These are phyloP conservation scores for Ammopiptanthus mongolicus DNA, from an alignment of 306 rosid genomes.

Conservation along the genomic window DNA sequence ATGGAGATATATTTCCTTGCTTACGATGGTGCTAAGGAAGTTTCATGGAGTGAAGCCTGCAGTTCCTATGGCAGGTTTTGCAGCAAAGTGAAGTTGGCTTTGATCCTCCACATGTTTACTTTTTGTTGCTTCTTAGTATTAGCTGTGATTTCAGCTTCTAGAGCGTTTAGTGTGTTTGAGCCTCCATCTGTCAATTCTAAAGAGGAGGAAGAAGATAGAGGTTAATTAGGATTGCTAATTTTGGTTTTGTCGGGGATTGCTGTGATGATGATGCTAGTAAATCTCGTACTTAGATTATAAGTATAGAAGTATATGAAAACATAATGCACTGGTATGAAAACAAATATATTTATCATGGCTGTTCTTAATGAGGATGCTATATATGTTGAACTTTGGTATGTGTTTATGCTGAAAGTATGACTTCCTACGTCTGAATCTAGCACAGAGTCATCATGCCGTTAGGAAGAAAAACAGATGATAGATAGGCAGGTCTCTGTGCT, in stretches of 20 bases:
- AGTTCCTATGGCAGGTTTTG: conserved; percentile 68
- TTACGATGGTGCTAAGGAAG: conserved; percentile 61
- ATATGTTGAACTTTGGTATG: not conserved
- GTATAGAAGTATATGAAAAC: not conserved
- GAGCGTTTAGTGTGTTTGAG: conserved; percentile 59
- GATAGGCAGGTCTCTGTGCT: not conserved
- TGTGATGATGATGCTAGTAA: not conserved
- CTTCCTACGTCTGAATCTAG: not conserved
- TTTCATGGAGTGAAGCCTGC: conserved; percentile 93
- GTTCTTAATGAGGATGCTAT: not conserved
- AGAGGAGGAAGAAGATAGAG: conserved; percentile 30
- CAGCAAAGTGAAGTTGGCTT: conserved; percentile 63
- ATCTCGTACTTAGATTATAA: not conserved
- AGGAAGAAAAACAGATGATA: not conserved
- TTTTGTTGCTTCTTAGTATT: conserved; percentile 54
- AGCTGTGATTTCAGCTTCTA: conserved; percentile 74
- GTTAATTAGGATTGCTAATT: conserved; percentile 4
- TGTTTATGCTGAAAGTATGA: not conserved
- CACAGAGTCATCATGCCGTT: not conserved
- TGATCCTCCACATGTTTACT: conserved; percentile 50
- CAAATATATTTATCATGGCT: not conserved
- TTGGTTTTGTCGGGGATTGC: not conserved
- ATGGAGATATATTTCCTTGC: conserved; percentile 61
- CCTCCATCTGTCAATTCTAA: conserved; percentile 45
- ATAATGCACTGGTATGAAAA: not conserved